Base-by-base conservation (phyloP, 305 asterid genomes). In the Ajuga reptans region DNA sequence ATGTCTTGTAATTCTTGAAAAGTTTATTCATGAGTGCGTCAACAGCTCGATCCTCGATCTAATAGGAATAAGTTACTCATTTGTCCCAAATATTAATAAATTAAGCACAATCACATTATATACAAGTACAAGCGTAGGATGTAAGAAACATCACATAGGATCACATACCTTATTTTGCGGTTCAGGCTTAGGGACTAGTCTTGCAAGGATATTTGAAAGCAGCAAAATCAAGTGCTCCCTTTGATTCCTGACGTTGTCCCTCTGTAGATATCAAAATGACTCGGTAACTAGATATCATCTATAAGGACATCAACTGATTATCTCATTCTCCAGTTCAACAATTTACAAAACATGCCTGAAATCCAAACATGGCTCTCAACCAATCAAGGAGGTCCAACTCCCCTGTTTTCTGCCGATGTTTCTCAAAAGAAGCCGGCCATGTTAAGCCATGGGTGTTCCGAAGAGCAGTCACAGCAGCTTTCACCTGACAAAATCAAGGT, bases 21-120 rank as follows among this genome's bases (percentile, higher is more conserved):
- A 87, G 77, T 75, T 89, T 89, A 84, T 75, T 87, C 88, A 83
- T 78, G 77, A 89, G 87, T 50, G 90, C 96, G 52, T 86, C 85
- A 72, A 84, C 91, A 66, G 95, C 95, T 64, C 95, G 92, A 67
- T 87, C 90, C 75, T 87, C 95, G 75, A 89, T 92, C 96, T 89
- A 79, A 64, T 47, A 39, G 63, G 39, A 43, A 6, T 33, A 49
- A 66, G 71, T 63, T 49, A 62, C 45, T 27, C 47, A 21, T 45
- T 51, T 45, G 9, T 60, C 72, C 57, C 2, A 58, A 10, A 27
- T 16, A 45, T 51, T 37, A 71, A 42, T 37, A 33, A 39, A 29
- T 43, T 14, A 59, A 16, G 43, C 37, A 62, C 37, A 41, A 45
- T 33, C n/a, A 65, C 27, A 51, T 24, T 16, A 70, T 39, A 42